phyloP scores from a whole-genome alignment of 768 basidiomycete species.

The Leccinum subgranulosum region DNA sequence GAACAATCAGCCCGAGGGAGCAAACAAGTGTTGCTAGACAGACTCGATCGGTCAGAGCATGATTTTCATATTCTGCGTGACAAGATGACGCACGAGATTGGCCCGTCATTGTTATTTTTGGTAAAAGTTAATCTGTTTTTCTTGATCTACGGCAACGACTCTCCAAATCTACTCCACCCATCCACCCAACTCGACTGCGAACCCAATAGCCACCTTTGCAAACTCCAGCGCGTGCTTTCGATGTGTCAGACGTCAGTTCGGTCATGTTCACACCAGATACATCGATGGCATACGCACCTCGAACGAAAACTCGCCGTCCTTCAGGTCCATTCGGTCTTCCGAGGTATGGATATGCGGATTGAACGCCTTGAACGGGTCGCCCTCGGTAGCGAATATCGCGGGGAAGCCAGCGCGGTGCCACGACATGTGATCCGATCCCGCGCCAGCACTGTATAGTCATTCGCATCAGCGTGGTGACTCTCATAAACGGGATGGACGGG shows the following conservation, averaged over 20 bases:
- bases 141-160: not conserved
- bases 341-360: conserved; percentile 44
- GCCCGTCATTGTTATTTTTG: too few relatives aligned
- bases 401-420: conserved; percentile 44
- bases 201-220: conserved; percentile 56
- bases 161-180: conserved; percentile 11
- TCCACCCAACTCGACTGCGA: conserved; percentile 48
- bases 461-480: not conserved
- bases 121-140: too few relatives aligned
- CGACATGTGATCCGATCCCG: conserved; percentile 38
- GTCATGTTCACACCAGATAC: not conserved
- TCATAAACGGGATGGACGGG: not conserved
- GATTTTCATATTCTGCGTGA: too few relatives aligned
- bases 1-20: too few relatives aligned
- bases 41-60: too few relatives aligned
- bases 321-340: conserved; percentile 20
- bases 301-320: conserved; percentile 42
- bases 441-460: not conserved
- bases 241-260: not conserved
- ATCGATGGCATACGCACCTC: conserved; percentile 19
- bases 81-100: too few relatives aligned
- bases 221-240: conserved; percentile 40
- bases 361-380: conserved; percentile 35
- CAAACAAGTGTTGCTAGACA: too few relatives aligned
- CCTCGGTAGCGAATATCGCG: conserved; percentile 42